Percentiles rank a stretch among this genome's conserved stretches.
phyloP scores from a whole-genome alignment of 139 green algal genomes.

The Picochlorum sp. region DNA sequence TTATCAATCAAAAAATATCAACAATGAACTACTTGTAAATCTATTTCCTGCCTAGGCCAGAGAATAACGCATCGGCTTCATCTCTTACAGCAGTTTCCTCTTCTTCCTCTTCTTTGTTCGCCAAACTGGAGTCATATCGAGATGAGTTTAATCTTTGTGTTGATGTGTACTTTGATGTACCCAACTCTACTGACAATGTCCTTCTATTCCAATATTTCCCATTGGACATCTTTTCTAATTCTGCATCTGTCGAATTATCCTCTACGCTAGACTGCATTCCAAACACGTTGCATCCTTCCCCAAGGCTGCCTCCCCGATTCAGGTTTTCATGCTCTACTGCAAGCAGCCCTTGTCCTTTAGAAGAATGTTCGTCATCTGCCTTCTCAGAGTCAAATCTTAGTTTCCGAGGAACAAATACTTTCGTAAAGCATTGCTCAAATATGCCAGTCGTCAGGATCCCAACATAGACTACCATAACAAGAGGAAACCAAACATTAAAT shows the following conservation, averaged over 20 bases:
- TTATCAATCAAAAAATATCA: too few species aligned
- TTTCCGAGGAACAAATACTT: slow-evolving; percentile 18
- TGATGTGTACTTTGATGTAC: too few species aligned
- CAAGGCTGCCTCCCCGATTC: slow-evolving; percentile 25
- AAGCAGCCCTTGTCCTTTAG: slow-evolving; percentile 31
- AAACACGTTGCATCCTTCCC: slow-evolving; percentile 30
- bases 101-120: too few species aligned
- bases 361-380: slow-evolving; percentile 59
- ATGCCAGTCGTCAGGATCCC: slow-evolving; percentile 43
- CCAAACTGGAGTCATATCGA: too few species aligned
- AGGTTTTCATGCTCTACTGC: slow-evolving; percentile 28
- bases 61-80: too few species aligned
- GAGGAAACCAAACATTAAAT: slow-evolving; percentile 75
- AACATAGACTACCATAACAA: slow-evolving; percentile 57
- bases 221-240: background rate
- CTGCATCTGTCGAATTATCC: background rate
- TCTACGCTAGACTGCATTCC: slow-evolving; percentile 4
- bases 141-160: too few species aligned
- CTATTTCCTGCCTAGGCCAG: too few species aligned
- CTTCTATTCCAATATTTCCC: too few species aligned
- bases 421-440: slow-evolving; percentile 20
- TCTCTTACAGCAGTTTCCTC: too few species aligned
- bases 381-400: slow-evolving; percentile 35
- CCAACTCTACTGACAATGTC: too few species aligned
- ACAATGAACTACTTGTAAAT: too few species aligned